Base-by-base conservation (phyloP, 805 yeast genomes). In the Ogataea angusta region DNA sequence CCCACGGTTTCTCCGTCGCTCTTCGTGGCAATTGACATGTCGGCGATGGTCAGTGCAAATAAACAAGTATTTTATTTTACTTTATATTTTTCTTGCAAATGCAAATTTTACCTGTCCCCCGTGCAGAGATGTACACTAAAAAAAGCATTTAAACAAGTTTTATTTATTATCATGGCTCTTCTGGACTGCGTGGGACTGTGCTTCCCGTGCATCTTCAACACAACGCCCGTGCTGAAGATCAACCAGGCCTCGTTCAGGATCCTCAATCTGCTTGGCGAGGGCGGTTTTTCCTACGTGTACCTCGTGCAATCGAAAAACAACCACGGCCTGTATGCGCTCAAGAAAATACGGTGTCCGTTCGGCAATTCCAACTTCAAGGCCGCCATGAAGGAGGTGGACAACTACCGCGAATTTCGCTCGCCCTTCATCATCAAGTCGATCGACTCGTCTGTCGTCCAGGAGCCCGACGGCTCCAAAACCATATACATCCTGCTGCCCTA, bases 271-370 rank as follows among this genome's bases (percentile, higher is more conserved):
- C 67, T 90, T 6, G 96, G 95, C 8, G 97, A 89, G 65, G 95
- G 95, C 2, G 95, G 93, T 10, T 85, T 84, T 57, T 82, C 95
- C 0, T 88, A 84, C 52, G 95, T 87, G 7, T 90, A 90, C 56
- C 67, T 88, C 16, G 95, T 89, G 3, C 70, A 78, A 48, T 67
- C 69, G 31, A 38, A 34, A n/a, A 60, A 68, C 18, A 66, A 70
- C 48, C 66, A 72, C 24, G 73, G 73, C 26, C 59, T 61, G 30
- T 85, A 78, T 55, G 96, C 96, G 3, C 66, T 90, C 56, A 90
- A 90, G 67, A 85, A 85, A 66, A 85, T 88, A 39, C 69, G 90
- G 45, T 89, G 96, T 61, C 89, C 95, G 2, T 85, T 82, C 62
- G 96, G 96, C 1, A 73, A 84, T 34, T 85, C 80, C 54, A 82